phyloP scores from a whole-genome alignment of 495 filamentous ascomycete genomes.

The Hypoxylon subgilvum region DNA sequence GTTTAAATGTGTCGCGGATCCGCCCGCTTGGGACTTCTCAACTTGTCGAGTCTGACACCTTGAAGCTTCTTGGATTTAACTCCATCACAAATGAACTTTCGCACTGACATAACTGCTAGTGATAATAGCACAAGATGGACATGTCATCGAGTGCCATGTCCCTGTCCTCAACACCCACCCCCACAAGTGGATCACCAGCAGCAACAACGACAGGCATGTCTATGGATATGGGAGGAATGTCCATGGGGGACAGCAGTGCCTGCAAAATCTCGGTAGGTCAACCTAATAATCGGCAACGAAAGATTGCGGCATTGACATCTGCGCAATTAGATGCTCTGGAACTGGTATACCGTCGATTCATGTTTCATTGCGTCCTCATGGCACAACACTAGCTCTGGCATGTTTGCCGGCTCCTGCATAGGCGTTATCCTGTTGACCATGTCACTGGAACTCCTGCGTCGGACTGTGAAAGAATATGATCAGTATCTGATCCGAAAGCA shows the following conservation, averaged over 20 bases:
- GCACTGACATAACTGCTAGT: background rate
- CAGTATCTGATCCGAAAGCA: constrained; percentile 59
- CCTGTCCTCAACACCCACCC: constrained; percentile 1
- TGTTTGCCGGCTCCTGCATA: constrained; percentile 70
- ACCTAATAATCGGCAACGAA: background rate
- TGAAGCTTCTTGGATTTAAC: no score
- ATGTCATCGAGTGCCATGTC: constrained; percentile 11
- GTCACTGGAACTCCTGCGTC: constrained; percentile 62
- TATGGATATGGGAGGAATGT: constrained; percentile 12
- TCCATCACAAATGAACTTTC: background rate
- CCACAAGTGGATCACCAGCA: background rate
- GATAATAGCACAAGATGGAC: constrained; percentile 3
- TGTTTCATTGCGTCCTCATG: constrained; percentile 67
- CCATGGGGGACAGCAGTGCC: background rate
- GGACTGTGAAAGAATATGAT: constrained; percentile 67
- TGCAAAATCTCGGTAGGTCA: constrained; percentile 21
- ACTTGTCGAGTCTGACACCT: no score
- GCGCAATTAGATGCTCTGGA: constrained; percentile 68
- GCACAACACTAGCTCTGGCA: constrained; percentile 62
- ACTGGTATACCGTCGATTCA: constrained; percentile 68
- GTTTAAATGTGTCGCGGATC: constrained; percentile 8
- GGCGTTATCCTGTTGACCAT: constrained; percentile 65
- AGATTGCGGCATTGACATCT: background rate
- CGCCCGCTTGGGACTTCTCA: constrained; percentile 8
- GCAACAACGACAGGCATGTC: constrained; percentile 12